Evolutionary conservation across 805 yeast genomes (phyloP), one percentile per base, ranked within the genome.

Genomic region (Wickerhamomyces mucosus): DNA sequence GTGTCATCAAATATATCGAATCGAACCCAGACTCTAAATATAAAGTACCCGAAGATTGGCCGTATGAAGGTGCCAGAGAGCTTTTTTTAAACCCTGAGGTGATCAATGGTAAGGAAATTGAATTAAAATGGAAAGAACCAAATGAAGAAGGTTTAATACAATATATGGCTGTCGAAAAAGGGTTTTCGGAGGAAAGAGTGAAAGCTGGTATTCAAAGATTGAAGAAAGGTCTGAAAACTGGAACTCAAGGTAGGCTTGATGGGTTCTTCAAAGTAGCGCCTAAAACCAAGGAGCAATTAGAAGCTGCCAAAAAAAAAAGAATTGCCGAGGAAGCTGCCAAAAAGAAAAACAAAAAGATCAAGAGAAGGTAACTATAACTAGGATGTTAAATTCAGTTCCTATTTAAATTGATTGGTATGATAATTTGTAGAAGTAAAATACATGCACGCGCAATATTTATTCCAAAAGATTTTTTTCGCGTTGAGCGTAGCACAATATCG

Each of bases 1-100:
- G 77, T 23, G 75, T 92, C 26, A 71, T 89, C 25, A 75, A 74
- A 43, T 63, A 58, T 37, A 71, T 86, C 21, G 67, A 74, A 31
- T 53, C 48, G 5, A 54, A 52, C 18, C 59, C 65, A 17, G 65
- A 62, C n/a, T 8, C 21, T 19, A 89, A 86, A 51, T 78, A 77
- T 55, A 79, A 77, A 48, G 69, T 92, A 17, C 97, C 98, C 2
- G 96, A 88, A 49, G 76, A 83, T 46, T 92, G 96, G 96, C 95
- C 95, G 2, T 88, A 66, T 49, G 73, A 72, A 37, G 94, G 80
- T 44, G 97, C 95, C 3, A 70, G 96, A 48, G 75, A 81, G 39
- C 61, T 92, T 28, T 89, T 92, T 51, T 55, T 77, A 45, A 62
- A 76, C 15, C 97, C 98, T 0, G 97, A 89, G 18, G 84, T 86